Percentiles rank a stretch among this genome's conserved stretches.
phyloP scores from a whole-genome alignment of 768 basidiomycete genomes.

The Lepiota brunneoincarnata region DNA sequence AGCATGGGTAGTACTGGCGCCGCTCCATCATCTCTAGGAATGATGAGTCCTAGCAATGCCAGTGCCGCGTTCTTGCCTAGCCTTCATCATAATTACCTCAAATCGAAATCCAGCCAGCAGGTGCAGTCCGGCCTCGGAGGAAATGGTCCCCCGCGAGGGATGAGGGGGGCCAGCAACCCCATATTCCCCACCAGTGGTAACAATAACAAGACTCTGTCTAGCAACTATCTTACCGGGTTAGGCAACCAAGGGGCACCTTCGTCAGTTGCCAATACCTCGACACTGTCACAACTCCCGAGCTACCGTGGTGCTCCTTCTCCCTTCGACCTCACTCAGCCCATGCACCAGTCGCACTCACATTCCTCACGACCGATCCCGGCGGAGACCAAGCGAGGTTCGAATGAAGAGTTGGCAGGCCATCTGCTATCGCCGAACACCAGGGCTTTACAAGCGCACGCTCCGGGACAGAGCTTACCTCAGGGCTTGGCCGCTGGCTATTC shows the following conservation, averaged over 20 bases:
- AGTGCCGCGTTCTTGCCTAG: conserved; percentile 81
- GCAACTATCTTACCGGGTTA: conserved; percentile 27
- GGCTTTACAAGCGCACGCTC: conserved; percentile 85
- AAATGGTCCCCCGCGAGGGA: conserved; percentile 21
- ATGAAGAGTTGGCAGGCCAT: conserved; percentile 24
- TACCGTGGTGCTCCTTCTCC: conserved; percentile 42
- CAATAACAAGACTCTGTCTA: conserved; percentile 16
- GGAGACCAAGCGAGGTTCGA: neutral
- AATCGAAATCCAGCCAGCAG: conserved; percentile 42
- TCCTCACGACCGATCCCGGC: conserved; percentile 28
- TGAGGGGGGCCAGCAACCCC: conserved; percentile 31
- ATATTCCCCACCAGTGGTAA: conserved; percentile 16
- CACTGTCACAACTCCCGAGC: conserved; percentile 30
- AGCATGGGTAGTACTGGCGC: conserved; percentile 31
- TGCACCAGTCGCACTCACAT: conserved; percentile 27
- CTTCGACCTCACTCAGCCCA: conserved; percentile 43
- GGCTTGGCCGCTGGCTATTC: conserved; percentile 91
- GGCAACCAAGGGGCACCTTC: conserved; percentile 25
- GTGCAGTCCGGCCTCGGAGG: conserved; percentile 23
- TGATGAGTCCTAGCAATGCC: conserved; percentile 71
- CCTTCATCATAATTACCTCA: conserved; percentile 62
- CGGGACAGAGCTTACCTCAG: conserved; percentile 88
- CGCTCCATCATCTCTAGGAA: conserved; percentile 25
- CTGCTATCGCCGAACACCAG: conserved; percentile 64
- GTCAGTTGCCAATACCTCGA: conserved; percentile 31